Evolutionary conservation across 1,139 yeast genomes (phyloP), one percentile per base, ranked within the genome.

Genomic region (Geotrichum histeridarum): DNA sequence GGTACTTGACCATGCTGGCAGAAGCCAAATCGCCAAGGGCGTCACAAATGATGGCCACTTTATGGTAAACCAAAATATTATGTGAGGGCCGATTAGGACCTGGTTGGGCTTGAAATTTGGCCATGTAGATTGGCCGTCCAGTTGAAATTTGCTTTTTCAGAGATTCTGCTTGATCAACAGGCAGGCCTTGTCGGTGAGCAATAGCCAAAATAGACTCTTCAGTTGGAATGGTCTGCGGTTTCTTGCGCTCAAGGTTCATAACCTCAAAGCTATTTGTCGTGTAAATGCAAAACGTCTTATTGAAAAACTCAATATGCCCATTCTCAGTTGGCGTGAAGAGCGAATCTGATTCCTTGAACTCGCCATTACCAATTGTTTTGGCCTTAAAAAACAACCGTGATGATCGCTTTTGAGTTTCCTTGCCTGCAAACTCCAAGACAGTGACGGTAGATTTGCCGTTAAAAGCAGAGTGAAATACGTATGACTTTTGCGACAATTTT

Each of bases 21-120:
- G 52, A 35, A 15, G 36, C 39, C 22, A 55, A 18, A 12, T 53
- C 53, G 14, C 55, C 55, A 8, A 31, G 39, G 6, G 46, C 44
- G 30, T 46, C 35, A 14, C 56, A 55, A 30, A 55, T 43, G 11
- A 55, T 27, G 5, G 54, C 58, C 44, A 53, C 44, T 46, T 55
- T 55, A 39, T 49, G 48, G 46, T 50, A 55, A n/a, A 46, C 47
- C 8, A 52, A 52, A 12, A 55, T 33, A 12, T 46, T 39, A 36
- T 42, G 32, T 30, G 41, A 2, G 30, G 30, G 27, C 22, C 42
- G 37, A 32, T n/a, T 4, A 35, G 35, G 33, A 42, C 38, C 8
- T 17, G 27, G 37, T 35, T 14, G 15, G 39, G 8, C 7, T 18
- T 36, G 46, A 14, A 53, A 37, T 7, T 50, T 44, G 50, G 33